Percentiles rank a stretch among this genome's conserved stretches.
Evolutionary conservation across 192 early-diverging fungal species (phyloP).

Genomic region (Phlyctochytrium bullatum): DNA sequence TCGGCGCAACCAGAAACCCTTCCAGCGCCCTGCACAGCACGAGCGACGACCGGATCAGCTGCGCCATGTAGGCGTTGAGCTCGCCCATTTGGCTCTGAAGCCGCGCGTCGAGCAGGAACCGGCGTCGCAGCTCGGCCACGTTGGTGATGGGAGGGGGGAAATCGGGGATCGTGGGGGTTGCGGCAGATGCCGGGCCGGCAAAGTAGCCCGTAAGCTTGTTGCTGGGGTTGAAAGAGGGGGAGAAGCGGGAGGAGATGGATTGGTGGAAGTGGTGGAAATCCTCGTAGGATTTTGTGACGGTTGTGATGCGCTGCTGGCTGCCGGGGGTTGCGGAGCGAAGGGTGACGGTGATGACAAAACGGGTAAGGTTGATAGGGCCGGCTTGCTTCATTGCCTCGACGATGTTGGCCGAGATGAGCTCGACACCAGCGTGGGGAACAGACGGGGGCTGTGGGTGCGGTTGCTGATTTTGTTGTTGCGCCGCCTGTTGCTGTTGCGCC

Average conservation of each 20-base stretch:
- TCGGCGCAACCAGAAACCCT: background rate
- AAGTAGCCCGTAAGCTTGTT: background rate
- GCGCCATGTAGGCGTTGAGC: background rate
- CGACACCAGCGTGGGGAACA: background rate
- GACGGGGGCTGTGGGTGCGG: background rate
- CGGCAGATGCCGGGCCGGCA: background rate
- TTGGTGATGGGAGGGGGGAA: background rate
- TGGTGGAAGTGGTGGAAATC: background rate
- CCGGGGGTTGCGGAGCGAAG: background rate
- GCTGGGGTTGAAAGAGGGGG: background rate
- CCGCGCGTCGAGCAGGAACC: background rate
- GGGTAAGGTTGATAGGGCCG: background rate
- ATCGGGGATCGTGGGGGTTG: background rate
- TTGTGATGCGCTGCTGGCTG: background rate
- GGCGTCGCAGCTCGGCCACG: background rate
- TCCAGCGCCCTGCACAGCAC: background rate
- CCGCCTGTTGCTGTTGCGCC: background rate
- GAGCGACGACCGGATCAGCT: background rate
- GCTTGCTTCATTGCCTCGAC: background rate
- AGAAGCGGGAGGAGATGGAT: background rate
- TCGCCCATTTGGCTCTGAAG: background rate
- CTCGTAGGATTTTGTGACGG: background rate
- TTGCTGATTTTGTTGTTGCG: background rate
- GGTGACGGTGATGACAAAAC: background rate
- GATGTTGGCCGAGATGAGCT: background rate